phyloP scores from a whole-genome alignment of 2,329 filamentous ascomycete genomes.

The Fusarium guadeloupense region DNA sequence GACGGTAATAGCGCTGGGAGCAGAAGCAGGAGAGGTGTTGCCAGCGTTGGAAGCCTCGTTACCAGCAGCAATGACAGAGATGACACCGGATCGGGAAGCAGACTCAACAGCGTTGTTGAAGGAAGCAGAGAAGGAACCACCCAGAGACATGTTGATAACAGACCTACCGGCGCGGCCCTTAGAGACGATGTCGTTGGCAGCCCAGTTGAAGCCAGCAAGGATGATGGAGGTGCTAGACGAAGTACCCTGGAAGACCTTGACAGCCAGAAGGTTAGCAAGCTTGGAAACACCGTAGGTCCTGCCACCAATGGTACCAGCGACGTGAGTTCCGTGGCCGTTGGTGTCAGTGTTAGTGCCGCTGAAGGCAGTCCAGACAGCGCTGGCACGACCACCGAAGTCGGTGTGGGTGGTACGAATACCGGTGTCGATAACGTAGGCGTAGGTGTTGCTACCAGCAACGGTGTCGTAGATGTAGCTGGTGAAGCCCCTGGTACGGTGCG shows the following conservation, averaged over 20 bases:
- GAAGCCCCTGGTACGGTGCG: slow-evolving; percentile 41
- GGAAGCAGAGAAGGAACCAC: slow-evolving; percentile 54
- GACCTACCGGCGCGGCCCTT: slow-evolving; percentile 52
- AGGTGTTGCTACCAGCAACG: slow-evolving; percentile 57
- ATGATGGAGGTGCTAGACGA: slow-evolving; percentile 45
- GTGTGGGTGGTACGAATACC: slow-evolving; percentile 64
- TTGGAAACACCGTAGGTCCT: slow-evolving; percentile 55
- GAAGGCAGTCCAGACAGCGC: slow-evolving; percentile 40
- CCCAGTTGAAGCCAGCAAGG: slow-evolving; percentile 52
- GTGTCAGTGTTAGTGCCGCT: slow-evolving; percentile 42
- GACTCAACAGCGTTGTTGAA: slow-evolving; percentile 60
- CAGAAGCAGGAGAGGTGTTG: slow-evolving; percentile 46
- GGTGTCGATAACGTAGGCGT: slow-evolving; percentile 70
- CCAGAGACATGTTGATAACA: slow-evolving; percentile 67
- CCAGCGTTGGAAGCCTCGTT: slow-evolving; percentile 52
- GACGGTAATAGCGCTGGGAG: slow-evolving; percentile 47
- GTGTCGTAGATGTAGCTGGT: slow-evolving; percentile 60
- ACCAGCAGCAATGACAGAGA: slow-evolving; percentile 65
- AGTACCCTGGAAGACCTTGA: slow-evolving; percentile 55
- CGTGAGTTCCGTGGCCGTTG: slow-evolving; percentile 56
- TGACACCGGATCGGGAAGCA: slow-evolving; percentile 57
- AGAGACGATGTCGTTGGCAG: slow-evolving; percentile 55
- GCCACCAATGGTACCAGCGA: slow-evolving; percentile 50
- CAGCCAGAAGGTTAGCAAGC: slow-evolving; percentile 54
- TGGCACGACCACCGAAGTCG: slow-evolving; percentile 64